A percentile compares a stretch with the other conserved stretches of the same genome.
These are phyloP conservation scores for Anthostomella pinea DNA, from an alignment of 2,329 filamentous ascomycete genomes.

Conservation along the genomic window DNA sequence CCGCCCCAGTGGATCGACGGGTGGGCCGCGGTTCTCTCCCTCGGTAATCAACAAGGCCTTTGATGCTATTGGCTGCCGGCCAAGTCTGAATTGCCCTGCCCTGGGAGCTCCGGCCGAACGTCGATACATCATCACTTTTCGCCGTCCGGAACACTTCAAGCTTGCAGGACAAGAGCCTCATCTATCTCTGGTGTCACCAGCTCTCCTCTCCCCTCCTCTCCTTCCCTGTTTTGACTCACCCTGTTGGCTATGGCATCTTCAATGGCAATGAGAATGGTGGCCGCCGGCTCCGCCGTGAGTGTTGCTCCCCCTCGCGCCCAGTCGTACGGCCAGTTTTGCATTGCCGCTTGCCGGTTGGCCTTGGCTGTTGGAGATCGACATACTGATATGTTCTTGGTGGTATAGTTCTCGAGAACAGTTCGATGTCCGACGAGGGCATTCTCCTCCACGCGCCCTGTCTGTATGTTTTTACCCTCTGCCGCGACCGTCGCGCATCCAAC, in stretches of 20 bases:
- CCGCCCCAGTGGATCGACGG: too few relatives aligned
- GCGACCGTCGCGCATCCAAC: slow-evolving; percentile 2
- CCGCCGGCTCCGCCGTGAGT: slow-evolving; percentile 55
- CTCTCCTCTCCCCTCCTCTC: slow-evolving; percentile 16
- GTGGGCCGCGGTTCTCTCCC: slow-evolving; percentile 22
- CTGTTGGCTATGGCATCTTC: slow-evolving; percentile 53
- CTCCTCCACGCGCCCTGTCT: slow-evolving; percentile 78
- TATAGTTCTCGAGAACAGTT: slow-evolving; percentile 61
- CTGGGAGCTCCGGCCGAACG: slow-evolving; percentile 25
- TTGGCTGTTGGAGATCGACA: slow-evolving; percentile 1
- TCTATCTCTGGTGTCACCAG: slow-evolving; percentile 14
- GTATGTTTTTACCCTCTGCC: slow-evolving; percentile 46
- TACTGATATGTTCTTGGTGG: slow-evolving; percentile 9
- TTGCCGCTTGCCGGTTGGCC: slow-evolving; percentile 3
- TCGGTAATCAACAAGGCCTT: slow-evolving; percentile 33
- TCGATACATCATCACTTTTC: slow-evolving; percentile 30
- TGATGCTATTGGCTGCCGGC: slow-evolving; percentile 30
- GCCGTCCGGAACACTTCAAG: slow-evolving; percentile 25
- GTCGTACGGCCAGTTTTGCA: slow-evolving; percentile 20
- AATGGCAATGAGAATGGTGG: slow-evolving; percentile 62
- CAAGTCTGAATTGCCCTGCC: slow-evolving; percentile 16
- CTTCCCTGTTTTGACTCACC: slow-evolving; percentile 3
- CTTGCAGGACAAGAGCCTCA: slow-evolving; percentile 33
- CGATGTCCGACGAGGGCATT: slow-evolving; percentile 72
- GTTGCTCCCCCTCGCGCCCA: slow-evolving; percentile 11